Evolutionary conservation across 1,139 yeast genomes (phyloP), one percentile per base, ranked within the genome.

Genomic region (Blastobotrys capitulatus): DNA sequence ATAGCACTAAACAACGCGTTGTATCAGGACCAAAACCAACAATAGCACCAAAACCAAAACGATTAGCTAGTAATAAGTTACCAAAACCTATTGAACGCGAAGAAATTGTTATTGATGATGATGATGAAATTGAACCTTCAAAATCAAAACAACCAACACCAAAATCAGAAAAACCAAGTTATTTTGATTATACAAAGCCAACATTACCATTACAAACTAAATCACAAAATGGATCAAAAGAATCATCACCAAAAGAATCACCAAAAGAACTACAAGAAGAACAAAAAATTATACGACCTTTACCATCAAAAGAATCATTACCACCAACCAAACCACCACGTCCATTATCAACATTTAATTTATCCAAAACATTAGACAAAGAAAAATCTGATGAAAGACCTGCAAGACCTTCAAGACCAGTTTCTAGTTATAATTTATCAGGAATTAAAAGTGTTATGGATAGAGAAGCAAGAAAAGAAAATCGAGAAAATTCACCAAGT

Each of bases 11-110:
- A 20, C 36, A 46, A 32, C 46, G 49, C 18, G 43, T 47, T 6
- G 46, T 37, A 6, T 47, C 49, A 1, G 49, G 49, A 13, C 47
- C 52, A 2, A 50, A 53, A 32, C 57, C 56, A n/a, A 35, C 46
- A 4, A 42, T 51, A 4, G 44, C 52, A 19, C 53, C 56, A 10
- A 55, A 56, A 40, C 58, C 58, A 4, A 29, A 29, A 29, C 32
- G 32, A 29, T 13, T 29, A 29, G 32, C 9, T 29, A 29, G 32
- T 29, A 29, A 29, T 29, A 12, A 10, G 12, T 12, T 13, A 12
- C n/a, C n/a, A 29, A 4, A 29, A 29, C 32, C 32, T 6, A 12
- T 29, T 29, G 12, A 29, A 6, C 32, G n/a, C 32, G 32, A 29
- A 12, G 32, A 29, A 29, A 29, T 12, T 12, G 9, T 12, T 12